These are phyloP conservation scores for Pseudotsuga menziesii DNA, from an alignment of 75 land plant genomes.

Conservation along the genomic window DNA sequence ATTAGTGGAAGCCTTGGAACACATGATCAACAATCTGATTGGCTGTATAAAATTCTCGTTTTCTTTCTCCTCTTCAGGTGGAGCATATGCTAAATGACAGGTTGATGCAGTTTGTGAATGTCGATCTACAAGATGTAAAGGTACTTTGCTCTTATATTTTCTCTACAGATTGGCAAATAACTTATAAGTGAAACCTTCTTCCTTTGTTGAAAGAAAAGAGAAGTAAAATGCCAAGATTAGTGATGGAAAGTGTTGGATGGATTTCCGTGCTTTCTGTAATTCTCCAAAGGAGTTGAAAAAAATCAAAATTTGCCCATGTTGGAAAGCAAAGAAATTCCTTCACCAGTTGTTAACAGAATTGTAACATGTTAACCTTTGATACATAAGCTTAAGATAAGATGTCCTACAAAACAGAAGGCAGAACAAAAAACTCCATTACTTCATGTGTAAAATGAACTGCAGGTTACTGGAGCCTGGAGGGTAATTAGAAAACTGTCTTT, in stretches of 20 bases:
- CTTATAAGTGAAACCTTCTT: not conserved
- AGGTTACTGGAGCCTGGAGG: no score
- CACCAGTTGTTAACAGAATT: no score
- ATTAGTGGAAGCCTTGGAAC: not conserved
- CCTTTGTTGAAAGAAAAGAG: no score
- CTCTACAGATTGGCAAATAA: not conserved
- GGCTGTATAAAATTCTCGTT: not conserved
- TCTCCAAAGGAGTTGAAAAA: not conserved
- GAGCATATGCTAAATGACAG: conserved; percentile 93
- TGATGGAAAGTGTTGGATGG: not conserved
- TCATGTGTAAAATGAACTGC: no score
- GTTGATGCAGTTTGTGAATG: conserved; percentile 57
- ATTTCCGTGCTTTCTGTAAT: not conserved
- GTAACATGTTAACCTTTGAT: no score
- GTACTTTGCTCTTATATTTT: conserved; percentile 24
- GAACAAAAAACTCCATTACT: no score
- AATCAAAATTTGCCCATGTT: not conserved
- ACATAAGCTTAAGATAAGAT: no score
- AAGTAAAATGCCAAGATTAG: not conserved
- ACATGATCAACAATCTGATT: not conserved
- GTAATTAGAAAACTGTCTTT: no score
- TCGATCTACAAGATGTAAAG: conserved; percentile 90
- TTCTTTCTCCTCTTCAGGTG: conserved; percentile 42
- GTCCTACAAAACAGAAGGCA: no score
- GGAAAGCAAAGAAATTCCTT: not conserved